These are phyloP conservation scores for Hansenula sp. DNA, from an alignment of 1,139 yeast species.

Conservation along the genomic window DNA sequence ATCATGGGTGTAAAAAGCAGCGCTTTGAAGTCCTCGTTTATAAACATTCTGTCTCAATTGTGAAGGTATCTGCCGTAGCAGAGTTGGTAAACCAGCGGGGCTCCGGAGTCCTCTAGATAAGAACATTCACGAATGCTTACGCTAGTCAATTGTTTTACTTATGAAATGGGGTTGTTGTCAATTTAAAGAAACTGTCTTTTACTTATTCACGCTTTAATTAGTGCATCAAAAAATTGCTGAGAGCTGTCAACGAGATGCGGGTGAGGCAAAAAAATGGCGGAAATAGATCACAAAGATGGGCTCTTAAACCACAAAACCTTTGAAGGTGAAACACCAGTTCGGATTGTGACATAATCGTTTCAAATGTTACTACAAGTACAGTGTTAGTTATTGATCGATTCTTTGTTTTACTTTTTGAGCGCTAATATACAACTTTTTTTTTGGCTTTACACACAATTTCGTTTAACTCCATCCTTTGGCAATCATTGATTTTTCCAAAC, in stretches of 20 bases:
- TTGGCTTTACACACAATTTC: too few relatives aligned
- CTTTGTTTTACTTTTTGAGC: too few relatives aligned
- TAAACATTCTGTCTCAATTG: neutral
- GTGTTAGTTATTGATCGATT: too few relatives aligned
- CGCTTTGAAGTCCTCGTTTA: neutral
- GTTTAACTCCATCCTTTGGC: conserved; percentile 32
- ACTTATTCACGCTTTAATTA: too few relatives aligned
- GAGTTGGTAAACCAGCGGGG: neutral
- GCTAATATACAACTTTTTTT: neutral
- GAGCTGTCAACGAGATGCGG: neutral
- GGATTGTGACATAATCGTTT: too few relatives aligned
- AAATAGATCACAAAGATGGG: too few relatives aligned
- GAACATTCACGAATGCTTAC: neutral
- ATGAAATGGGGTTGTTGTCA: too few relatives aligned
- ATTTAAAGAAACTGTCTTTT: too few relatives aligned
- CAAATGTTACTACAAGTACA: too few relatives aligned
- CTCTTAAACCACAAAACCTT: too few relatives aligned
- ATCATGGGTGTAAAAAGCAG: neutral
- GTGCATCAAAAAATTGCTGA: too few relatives aligned
- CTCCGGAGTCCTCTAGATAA: neutral
- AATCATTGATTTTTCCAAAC: conserved; percentile 57
- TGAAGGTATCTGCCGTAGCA: neutral
- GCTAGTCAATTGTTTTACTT: too few relatives aligned
- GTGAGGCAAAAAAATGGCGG: neutral
- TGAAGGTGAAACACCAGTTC: neutral